Evolutionary conservation across 441 rosid species (phyloP).

Genomic region (Adansonia madagascariensis): DNA sequence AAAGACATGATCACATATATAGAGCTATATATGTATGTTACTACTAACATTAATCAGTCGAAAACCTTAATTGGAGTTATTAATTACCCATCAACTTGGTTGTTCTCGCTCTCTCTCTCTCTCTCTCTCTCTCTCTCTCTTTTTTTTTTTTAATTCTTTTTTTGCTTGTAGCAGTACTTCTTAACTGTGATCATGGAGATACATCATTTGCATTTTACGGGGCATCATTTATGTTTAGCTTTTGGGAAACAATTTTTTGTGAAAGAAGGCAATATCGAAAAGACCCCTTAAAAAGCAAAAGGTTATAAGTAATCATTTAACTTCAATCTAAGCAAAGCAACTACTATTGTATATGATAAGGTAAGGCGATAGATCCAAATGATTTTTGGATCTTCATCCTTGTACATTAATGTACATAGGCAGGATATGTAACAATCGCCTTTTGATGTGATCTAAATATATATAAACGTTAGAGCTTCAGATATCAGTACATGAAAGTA

Average conservation of each 20-base stretch:
- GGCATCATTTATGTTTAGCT: conserved; percentile 24
- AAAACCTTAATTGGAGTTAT: not conserved
- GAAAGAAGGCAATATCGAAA: conserved; percentile 19
- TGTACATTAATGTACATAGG: not conserved
- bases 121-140: not conserved
- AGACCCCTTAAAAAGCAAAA: not conserved
- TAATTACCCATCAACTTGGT: conserved; percentile 5
- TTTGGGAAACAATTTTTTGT: conserved; percentile 31
- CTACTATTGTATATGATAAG: not conserved
- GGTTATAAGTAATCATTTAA: conserved; percentile 7
- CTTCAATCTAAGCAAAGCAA: conserved; percentile 10
- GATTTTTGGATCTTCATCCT: not conserved
- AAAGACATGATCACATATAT: not conserved
- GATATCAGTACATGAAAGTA: not conserved
- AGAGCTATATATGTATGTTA: not conserved
- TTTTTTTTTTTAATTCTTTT: not conserved
- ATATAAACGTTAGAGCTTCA: not conserved
- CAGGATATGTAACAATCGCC: not conserved
- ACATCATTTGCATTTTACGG: conserved; percentile 21
- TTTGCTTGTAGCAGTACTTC: not conserved
- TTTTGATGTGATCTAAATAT: not conserved
- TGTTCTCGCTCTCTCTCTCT: not conserved
- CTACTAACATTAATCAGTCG: not conserved
- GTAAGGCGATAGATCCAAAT: not conserved
- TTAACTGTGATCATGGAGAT: conserved; percentile 9